A percentile compares a stretch with the other conserved stretches of the same genome.
phyloP scores from a whole-genome alignment of 2,329 filamentous ascomycete species.

The Pezizomycotina sp. region DNA sequence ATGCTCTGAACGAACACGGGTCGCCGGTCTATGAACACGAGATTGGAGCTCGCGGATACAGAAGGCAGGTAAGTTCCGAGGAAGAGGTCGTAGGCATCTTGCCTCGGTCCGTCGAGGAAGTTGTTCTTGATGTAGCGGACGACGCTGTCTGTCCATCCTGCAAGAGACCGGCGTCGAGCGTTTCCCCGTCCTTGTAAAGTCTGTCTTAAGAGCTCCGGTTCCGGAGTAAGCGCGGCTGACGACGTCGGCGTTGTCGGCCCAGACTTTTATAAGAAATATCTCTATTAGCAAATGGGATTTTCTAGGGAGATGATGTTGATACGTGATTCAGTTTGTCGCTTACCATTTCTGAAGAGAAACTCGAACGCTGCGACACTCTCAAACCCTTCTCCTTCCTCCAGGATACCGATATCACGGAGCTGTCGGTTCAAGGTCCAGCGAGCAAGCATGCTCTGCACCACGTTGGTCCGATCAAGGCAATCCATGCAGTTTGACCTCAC shows the following conservation, averaged over 20 bases:
- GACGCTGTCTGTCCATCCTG: constrained; percentile 79
- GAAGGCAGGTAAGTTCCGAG: constrained; percentile 69
- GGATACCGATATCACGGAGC: constrained; percentile 66
- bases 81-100: constrained; percentile 93
- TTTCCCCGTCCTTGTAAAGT: constrained; percentile 85
- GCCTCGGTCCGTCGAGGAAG: constrained; percentile 79
- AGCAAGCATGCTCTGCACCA: constrained; percentile 93
- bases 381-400: constrained; percentile 54
- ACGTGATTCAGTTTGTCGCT: constrained; percentile 2
- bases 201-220: constrained; percentile 93
- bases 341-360: constrained; percentile 67
- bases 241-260: constrained; percentile 95
- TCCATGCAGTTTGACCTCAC: constrained; percentile 99
- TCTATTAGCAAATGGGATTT: background rate
- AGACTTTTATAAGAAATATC: constrained; percentile 37
- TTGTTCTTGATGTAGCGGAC: constrained; percentile 89
- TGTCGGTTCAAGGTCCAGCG: constrained; percentile 78
- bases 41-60: constrained; percentile 48
- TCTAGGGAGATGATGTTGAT: background rate
- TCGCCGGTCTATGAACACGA: constrained; percentile 68
- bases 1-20: constrained; percentile 84
- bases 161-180: constrained; percentile 66
- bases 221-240: constrained; percentile 87
- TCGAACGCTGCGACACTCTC: constrained; percentile 65
- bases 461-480: constrained; percentile 91